A percentile compares a stretch with the other conserved stretches of the same genome.
These are phyloP conservation scores for Guadua angustifolia DNA, from an alignment of 176 grass and related monocot species.

Conservation along the genomic window DNA sequence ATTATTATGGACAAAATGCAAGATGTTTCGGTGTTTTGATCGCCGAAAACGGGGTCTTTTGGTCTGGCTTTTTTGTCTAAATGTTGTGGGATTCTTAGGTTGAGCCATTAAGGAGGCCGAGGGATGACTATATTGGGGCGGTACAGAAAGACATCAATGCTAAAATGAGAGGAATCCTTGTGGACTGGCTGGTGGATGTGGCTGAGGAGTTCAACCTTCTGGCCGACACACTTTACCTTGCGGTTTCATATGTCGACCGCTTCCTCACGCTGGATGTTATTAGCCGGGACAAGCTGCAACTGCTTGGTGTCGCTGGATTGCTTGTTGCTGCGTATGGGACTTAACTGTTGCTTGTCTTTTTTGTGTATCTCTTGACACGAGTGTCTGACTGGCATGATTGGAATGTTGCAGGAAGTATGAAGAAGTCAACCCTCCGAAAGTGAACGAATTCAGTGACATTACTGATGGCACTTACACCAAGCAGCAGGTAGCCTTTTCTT, in stretches of 20 bases:
- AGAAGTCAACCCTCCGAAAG: constrained; percentile 39
- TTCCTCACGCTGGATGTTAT: constrained; percentile 44
- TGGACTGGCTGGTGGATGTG: constrained; percentile 67
- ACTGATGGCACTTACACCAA: constrained; percentile 57
- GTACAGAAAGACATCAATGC: constrained; percentile 49
- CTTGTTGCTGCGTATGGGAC: constrained; percentile 56
- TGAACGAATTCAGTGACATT: constrained; percentile 42
- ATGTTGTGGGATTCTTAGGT: constrained; percentile 24
- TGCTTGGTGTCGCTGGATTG: constrained; percentile 58
- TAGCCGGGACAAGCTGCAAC: constrained; percentile 47
- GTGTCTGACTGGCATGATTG: constrained; percentile 5
- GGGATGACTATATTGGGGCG: constrained; percentile 38
- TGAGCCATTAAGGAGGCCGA: constrained; percentile 49
- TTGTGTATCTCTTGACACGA: constrained; percentile 1
- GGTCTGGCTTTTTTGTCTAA: not conserved
- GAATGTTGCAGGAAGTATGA: constrained; percentile 62
- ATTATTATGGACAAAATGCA: not conserved
- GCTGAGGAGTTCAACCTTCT: constrained; percentile 58
- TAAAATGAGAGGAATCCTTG: constrained; percentile 54
- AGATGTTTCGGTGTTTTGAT: not conserved
- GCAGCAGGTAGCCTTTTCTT: constrained; percentile 44
- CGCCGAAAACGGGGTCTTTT: not conserved
- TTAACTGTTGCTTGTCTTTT: constrained; percentile 12
- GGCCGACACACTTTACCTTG: constrained; percentile 52
- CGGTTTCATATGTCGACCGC: constrained; percentile 56